Conservation (phyloP, 352 stramenopile species). For the Phytophthora vignae region DNA sequence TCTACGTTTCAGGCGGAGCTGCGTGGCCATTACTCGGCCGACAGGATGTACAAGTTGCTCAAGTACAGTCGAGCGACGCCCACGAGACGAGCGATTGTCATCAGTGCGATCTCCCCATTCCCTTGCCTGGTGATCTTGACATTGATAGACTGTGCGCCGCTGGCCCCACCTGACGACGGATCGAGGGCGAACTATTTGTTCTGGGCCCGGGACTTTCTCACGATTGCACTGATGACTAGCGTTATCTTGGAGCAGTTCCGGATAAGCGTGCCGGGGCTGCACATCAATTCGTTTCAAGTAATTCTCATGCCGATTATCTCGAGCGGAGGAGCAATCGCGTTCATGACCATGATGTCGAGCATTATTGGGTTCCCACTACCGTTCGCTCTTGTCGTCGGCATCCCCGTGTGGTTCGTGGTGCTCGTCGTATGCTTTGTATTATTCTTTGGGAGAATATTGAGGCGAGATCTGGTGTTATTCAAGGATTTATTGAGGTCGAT, state of each 20-base stretch:
- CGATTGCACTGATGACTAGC: conserved; percentile 38
- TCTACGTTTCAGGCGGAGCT: conserved; percentile 41
- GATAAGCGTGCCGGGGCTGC: conserved; percentile 11
- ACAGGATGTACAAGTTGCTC: conserved; percentile 23
- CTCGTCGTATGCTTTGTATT: conserved; percentile 26
- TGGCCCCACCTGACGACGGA: conserved; percentile 26
- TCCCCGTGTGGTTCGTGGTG: conserved; percentile 26
- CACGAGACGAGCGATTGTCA: neutral
- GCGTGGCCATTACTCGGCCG: conserved; percentile 46
- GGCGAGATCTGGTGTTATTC: conserved; percentile 11
- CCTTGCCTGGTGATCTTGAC: conserved; percentile 39
- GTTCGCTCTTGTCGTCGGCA: conserved; percentile 40
- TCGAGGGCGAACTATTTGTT: conserved; percentile 45
- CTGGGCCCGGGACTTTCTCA: conserved; percentile 39
- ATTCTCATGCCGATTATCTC: conserved; percentile 17
- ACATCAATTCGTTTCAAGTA: conserved; percentile 15
- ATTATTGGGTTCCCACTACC: conserved; percentile 53
- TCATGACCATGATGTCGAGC: conserved; percentile 24
- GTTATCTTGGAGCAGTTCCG: conserved; percentile 45
- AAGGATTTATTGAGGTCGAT: conserved; percentile 28
- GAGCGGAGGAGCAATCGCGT: conserved; percentile 21
- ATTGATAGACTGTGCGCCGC: conserved; percentile 34
- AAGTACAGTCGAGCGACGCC: conserved; percentile 13
- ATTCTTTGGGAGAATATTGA: conserved; percentile 32
- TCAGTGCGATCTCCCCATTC: conserved; percentile 35